Percentiles rank a stretch among this genome's conserved stretches.
phyloP scores from a whole-genome alignment of 2,329 filamentous ascomycete genomes.

The Colletotrichum incanum region DNA sequence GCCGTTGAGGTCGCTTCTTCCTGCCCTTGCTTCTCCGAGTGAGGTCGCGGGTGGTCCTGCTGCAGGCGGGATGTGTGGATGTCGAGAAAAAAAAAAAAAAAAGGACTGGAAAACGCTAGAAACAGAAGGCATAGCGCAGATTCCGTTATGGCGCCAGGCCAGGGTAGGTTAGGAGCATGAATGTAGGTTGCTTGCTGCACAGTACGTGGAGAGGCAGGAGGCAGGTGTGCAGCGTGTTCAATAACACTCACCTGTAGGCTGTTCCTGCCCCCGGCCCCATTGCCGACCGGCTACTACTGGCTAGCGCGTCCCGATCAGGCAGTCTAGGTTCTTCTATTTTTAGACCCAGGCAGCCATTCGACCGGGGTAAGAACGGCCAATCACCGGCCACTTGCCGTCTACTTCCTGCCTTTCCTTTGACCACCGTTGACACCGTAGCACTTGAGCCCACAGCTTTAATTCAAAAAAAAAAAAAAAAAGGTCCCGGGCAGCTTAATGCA shows the following conservation, averaged over 20 bases:
- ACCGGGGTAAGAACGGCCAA: conserved; percentile 21
- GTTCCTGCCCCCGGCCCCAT: conserved; percentile 34
- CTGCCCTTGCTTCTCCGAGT: background rate
- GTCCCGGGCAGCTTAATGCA: background rate
- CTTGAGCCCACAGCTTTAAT: conserved; percentile 14
- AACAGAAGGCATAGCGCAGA: conserved; percentile 25
- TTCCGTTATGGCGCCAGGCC: conserved; percentile 24
- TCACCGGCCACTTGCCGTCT: conserved; percentile 14
- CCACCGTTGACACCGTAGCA: background rate
- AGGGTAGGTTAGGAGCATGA: conserved; percentile 1
- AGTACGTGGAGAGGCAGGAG: conserved; percentile 10
- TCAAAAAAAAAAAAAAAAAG: conserved; percentile 29
- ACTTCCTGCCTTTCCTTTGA: conserved; percentile 31
- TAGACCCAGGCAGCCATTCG: conserved; percentile 29
- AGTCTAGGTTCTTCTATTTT: conserved; percentile 22
- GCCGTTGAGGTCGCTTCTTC: background rate
- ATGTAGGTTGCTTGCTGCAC: no score
- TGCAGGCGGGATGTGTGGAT: background rate
- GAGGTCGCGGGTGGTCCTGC: background rate
- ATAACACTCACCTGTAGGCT: conserved; percentile 29
- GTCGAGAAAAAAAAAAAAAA: background rate
- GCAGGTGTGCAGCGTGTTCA: conserved; percentile 12
- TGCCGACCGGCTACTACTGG: conserved; percentile 17
- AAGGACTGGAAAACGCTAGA: conserved; percentile 29
- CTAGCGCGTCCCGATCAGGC: conserved; percentile 28